phyloP scores from a whole-genome alignment of 768 basidiomycete species.

The Lanmaoa pseudosensibilis region DNA sequence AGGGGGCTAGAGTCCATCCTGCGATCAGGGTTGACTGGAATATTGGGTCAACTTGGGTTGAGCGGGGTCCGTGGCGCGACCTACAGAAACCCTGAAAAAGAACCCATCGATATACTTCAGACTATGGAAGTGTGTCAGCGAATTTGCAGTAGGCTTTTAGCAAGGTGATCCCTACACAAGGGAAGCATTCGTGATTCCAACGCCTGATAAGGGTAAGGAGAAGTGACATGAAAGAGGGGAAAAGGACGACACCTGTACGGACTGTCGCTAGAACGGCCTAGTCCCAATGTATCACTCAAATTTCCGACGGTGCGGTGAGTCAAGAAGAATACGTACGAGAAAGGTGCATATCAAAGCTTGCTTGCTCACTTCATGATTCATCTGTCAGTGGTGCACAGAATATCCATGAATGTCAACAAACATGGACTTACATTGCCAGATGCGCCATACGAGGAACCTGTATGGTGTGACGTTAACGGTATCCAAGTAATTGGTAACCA shows the following conservation, averaged over 20 bases:
- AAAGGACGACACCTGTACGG: slow-evolving; percentile 8
- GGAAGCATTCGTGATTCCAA: slow-evolving; percentile 8
- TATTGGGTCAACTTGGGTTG: not conserved
- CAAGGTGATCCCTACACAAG: not conserved
- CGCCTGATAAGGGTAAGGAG: not conserved
- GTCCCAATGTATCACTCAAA: not conserved
- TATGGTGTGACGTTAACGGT: not conserved
- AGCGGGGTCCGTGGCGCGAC: not conserved
- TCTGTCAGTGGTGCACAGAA: not conserved
- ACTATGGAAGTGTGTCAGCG: not conserved
- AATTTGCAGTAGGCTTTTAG: not conserved
- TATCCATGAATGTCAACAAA: not conserved
- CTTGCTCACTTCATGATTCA: slow-evolving; percentile 8
- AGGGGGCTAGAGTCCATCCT: not conserved
- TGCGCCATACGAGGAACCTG: slow-evolving; percentile 21
- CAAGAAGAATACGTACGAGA: slow-evolving; percentile 8
- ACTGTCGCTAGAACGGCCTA: slow-evolving; percentile 10
- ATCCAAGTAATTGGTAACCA: not conserved
- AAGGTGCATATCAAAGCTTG: slow-evolving; percentile 8
- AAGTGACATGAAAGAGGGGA: too few relatives aligned
- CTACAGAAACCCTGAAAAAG: not conserved
- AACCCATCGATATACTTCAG: not conserved
- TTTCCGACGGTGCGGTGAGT: not conserved
- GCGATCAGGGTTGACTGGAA: not conserved
- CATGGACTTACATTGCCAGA: slow-evolving; percentile 15